Evolutionary conservation across 805 yeast genomes (phyloP), one percentile per base, ranked within the genome.

Genomic region (Saccharomycopsis javanensis): DNA sequence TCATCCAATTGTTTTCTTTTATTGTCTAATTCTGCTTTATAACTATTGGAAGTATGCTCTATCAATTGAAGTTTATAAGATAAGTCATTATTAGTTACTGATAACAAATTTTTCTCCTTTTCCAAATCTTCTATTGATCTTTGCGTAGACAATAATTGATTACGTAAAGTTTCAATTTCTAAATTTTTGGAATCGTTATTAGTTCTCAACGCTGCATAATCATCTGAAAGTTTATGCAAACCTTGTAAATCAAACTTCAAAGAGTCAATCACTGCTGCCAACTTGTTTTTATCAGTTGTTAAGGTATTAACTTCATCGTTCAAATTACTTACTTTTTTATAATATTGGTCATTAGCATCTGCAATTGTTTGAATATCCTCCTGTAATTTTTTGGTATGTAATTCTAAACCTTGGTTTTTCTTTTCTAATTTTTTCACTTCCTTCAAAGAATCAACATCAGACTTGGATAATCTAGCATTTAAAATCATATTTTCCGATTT

Each of bases 271-370:
- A 66, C 46, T 67, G 38, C 48, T 15, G 55, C 51, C 35, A 60
- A 51, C 10, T 52, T 25, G 46, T 59, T 65, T 54, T 62, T 62
- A 56, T 56, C 74, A 59, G 58, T 67, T 62, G 55, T 68, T 42
- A 5, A 61, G 56, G 56, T 75, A 78, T 56, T 33, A 5, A 68
- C 63, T 18, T 69, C 65, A 13, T 66, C 69, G 59, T 67, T 78
- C 45, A 69, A 69, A 1, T 75, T 76, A 45, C 77, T 64, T 27
- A 77, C 60, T 23, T 68, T 64, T 51, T 72, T 69, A 54, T 84
- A 73, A 20, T 76, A 64, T 1, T 68, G 66, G 48, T 71, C 69
- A 57, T 69, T 73, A 7, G 69, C 62, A 3, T 64, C 60, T 27
- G 75, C 70, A 11, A 77, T 55, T 4, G 66, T 64, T 18, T 68